A percentile compares a stretch with the other conserved stretches of the same genome.
These are phyloP conservation scores for Sugiyamaella novakii DNA, from an alignment of 1,139 yeast genomes.

Conservation along the genomic window DNA sequence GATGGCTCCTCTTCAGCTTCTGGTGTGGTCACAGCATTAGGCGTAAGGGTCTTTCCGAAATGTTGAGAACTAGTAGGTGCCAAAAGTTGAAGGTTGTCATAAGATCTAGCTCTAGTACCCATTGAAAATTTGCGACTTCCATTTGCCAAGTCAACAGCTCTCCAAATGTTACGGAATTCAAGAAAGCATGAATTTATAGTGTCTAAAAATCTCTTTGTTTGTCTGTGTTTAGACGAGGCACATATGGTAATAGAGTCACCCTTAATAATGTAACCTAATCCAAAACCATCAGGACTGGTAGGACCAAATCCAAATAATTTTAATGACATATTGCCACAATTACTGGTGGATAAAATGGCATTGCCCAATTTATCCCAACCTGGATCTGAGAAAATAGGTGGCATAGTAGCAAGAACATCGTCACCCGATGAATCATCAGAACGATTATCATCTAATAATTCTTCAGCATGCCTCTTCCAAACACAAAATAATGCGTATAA, in stretches of 20 bases:
- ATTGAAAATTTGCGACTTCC: slow-evolving; percentile 20
- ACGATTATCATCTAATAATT: slow-evolving; percentile 35
- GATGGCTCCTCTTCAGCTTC: slow-evolving; percentile 38
- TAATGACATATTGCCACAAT: slow-evolving; percentile 85
- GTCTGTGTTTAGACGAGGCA: slow-evolving; percentile 88
- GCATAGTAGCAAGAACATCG: slow-evolving; percentile 45
- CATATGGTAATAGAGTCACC: slow-evolving; percentile 83
- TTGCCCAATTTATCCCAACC: slow-evolving; percentile 74
- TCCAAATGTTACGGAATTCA: slow-evolving; percentile 62
- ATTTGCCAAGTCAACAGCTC: slow-evolving; percentile 30
- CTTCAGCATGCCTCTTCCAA: slow-evolving; percentile 74
- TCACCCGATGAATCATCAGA: slow-evolving; percentile 24
- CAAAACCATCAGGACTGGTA: slow-evolving; percentile 85
- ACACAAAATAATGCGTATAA: slow-evolving; percentile 83
- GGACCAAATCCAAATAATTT: slow-evolving; percentile 93
- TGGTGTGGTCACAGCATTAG: slow-evolving; percentile 18
- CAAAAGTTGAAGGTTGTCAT: slow-evolving; percentile 29
- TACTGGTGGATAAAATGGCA: slow-evolving; percentile 64
- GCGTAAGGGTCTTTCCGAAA: slow-evolving; percentile 21
- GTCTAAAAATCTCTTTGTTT: slow-evolving; percentile 77
- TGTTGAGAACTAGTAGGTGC: slow-evolving; percentile 21
- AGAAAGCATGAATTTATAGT: slow-evolving; percentile 68
- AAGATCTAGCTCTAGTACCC: slow-evolving; percentile 34
- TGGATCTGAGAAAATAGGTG: slow-evolving; percentile 72
- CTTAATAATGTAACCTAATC: slow-evolving; percentile 87